Base-by-base conservation (phyloP, 176 grass and related monocot species). In the Aegilops speltoides region DNA sequence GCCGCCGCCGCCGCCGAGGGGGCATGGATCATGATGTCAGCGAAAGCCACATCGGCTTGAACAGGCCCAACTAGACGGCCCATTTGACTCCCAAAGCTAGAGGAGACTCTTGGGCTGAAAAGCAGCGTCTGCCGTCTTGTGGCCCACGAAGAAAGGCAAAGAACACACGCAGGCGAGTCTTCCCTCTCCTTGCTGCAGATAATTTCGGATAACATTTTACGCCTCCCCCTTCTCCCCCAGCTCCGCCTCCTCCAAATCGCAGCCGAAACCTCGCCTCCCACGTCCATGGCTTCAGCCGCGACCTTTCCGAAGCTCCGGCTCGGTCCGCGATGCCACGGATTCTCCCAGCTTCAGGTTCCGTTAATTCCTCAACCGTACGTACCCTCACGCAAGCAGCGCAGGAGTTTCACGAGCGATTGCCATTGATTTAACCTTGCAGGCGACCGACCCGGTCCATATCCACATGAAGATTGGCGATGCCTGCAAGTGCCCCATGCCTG, bases 281-380 rank as follows among this genome's bases (percentile, higher is more conserved):
- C 77, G 23, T 71, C 86, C 86, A 91, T 91, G 90, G 86, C 90
- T 37, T 88, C 86, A 62, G 78, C 82, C 19, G 52, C 64, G 14
- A 77, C 25, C 52, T 68, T 91, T 45, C 70, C 86, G 41, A 82
- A 72, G 86, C 71, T 88, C 29, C 77, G 17, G 48, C 36, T 77
- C 20, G 60, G 62, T 22, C 77, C 63, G 25, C 52, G 64, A 57
- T 85, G 64, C 78, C 52, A 64, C 48, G 80, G 12, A 62, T 25
- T 25, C 70, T 88, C 68, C 29, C 77, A 81, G 69, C 5, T 14
- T 34, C 73, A 86, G 46, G 78, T 85, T 33, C 71, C n/a, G 8
- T 0, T 10, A 52, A 10, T 70, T 37, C 71, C 16, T 50, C 31
- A 85, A 26, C 84, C 28, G 3, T 22, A 23, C 22, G 3, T 22